phyloP scores from a whole-genome alignment of 257 asterid species.

The Fraxinus cuspidata region DNA sequence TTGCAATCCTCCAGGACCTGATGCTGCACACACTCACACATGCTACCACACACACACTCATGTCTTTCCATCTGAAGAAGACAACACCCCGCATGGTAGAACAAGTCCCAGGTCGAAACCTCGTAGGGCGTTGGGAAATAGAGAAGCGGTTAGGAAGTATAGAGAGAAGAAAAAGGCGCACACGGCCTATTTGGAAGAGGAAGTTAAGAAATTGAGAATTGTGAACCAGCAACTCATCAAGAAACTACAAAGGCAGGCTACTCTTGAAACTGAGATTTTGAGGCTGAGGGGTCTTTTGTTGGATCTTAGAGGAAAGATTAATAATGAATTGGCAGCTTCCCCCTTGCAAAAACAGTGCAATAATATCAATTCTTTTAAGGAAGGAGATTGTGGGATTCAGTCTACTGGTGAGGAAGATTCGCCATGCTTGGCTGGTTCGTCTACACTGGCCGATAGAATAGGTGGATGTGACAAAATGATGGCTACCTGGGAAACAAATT shows the following conservation, averaged over 20 bases:
- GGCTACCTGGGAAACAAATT: constrained; percentile 16
- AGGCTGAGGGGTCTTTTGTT: constrained; percentile 55
- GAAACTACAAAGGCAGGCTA: constrained; percentile 47
- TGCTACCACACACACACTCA: constrained; percentile 69
- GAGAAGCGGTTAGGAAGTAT: constrained; percentile 71
- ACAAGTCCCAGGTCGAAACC: constrained; percentile 24
- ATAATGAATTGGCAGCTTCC: constrained; percentile 45
- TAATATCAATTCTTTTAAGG: constrained; percentile 28
- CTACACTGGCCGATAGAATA: background rate
- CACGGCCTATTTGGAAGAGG: constrained; percentile 57
- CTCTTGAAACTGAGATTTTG: constrained; percentile 49
- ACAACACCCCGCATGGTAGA: background rate
- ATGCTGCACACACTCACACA: constrained; percentile 63
- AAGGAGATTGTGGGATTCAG: constrained; percentile 24
- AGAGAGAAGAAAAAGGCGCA: constrained; percentile 75
- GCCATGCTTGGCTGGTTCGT: constrained; percentile 24
- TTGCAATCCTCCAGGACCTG: constrained; percentile 67
- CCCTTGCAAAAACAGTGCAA: constrained; percentile 37
- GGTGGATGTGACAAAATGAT: constrained; percentile 20
- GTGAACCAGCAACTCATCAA: constrained; percentile 49
- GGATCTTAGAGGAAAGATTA: constrained; percentile 52
- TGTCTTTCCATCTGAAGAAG: constrained; percentile 35
- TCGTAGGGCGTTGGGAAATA: constrained; percentile 44
- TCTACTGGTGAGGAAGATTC: constrained; percentile 17
- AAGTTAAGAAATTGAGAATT: constrained; percentile 50